A percentile compares a stretch with the other conserved stretches of the same genome.
Evolutionary conservation across 139 green algal species (phyloP).

Genomic region (Gonium pectorale): DNA sequence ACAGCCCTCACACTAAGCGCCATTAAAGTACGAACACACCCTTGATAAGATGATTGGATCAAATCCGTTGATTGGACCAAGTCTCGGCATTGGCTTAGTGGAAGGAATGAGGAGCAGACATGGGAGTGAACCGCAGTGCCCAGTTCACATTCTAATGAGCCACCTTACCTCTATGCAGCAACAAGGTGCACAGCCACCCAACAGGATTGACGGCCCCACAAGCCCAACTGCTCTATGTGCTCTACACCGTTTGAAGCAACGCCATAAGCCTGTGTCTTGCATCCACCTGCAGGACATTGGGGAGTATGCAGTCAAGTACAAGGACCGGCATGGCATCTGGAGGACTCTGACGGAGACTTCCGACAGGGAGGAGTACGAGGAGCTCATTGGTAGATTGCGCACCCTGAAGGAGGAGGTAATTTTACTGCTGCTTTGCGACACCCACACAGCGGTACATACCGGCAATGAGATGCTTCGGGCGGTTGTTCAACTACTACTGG

Average conservation of each 20-base stretch:
- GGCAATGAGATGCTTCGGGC: neutral
- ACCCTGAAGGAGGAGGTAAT: neutral
- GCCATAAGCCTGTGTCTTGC: neutral
- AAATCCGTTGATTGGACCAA: neutral
- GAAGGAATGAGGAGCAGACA: neutral
- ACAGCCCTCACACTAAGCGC: neutral
- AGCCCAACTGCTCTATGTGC: neutral
- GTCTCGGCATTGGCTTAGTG: neutral
- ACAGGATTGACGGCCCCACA: neutral
- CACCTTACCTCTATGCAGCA: neutral
- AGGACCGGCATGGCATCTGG: neutral
- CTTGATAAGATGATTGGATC: neutral
- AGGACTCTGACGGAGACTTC: neutral
- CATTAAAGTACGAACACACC: neutral
- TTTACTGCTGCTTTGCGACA: neutral
- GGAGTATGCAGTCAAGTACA: neutral
- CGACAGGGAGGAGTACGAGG: neutral
- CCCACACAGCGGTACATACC: neutral
- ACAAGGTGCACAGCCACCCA: neutral
- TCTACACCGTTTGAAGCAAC: neutral
- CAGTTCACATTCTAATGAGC: neutral
- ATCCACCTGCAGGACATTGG: neutral
- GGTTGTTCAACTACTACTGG: neutral
- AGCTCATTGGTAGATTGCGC: neutral
- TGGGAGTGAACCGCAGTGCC: neutral